Percentiles rank a stretch among this genome's conserved stretches.
Conservation (phyloP, 2,329 filamentous ascomycete genomes). For the Calonectria pseudoreteaudii region DNA sequence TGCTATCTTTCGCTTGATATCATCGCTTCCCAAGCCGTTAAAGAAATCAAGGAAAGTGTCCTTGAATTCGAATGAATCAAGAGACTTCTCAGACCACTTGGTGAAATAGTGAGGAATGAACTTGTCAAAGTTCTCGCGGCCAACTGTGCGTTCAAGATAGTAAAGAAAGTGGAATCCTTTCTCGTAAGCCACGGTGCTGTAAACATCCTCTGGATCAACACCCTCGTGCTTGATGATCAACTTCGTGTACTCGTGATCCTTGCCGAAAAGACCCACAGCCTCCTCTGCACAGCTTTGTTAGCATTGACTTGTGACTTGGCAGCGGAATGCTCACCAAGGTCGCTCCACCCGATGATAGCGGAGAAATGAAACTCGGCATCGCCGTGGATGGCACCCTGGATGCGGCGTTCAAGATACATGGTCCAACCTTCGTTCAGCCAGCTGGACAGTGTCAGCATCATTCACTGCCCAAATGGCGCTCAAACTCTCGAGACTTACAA, state of each 20-base stretch:
- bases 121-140: conserved; percentile 88
- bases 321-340: conserved; percentile 65
- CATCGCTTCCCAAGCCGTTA: conserved; percentile 70
- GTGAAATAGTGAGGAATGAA: conserved; percentile 97
- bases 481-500: conserved; percentile 61
- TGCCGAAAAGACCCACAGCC: conserved; percentile 80
- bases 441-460: conserved; percentile 49
- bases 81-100: conserved; percentile 84
- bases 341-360: conserved; percentile 95
- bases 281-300: conserved; percentile 66
- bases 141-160: conserved; percentile 86
- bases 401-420: conserved; percentile 90
- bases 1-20: conserved; percentile 72
- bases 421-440: conserved; percentile 90
- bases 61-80: conserved; percentile 96
- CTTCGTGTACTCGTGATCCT: conserved; percentile 93
- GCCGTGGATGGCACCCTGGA: conserved; percentile 81
- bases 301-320: not conserved
- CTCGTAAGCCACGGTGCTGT: conserved; percentile 92
- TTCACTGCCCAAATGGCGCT: too few species aligned
- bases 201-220: conserved; percentile 95
- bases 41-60: conserved; percentile 90
- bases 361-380: conserved; percentile 92
- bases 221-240: conserved; percentile 88
- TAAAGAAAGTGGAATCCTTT: conserved; percentile 97